Percentiles rank a stretch among this genome's conserved stretches.
Conservation (phyloP, 345 rosid species). For the Linum usitatissimum region DNA sequence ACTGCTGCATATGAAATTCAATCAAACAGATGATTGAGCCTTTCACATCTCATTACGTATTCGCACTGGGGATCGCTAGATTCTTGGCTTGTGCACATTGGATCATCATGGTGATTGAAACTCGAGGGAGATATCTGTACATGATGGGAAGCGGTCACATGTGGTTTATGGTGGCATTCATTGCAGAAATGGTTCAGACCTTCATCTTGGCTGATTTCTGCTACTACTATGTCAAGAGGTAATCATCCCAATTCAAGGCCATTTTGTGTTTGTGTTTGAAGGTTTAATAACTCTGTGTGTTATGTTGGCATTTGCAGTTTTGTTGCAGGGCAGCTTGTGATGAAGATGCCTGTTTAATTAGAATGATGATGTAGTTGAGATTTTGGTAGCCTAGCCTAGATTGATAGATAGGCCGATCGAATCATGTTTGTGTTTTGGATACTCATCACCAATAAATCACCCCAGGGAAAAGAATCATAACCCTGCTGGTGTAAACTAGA, state of each 20-base stretch:
- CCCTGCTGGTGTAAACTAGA: too few species aligned
- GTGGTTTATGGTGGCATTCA: slow-evolving; percentile 19
- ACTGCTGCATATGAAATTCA: too few species aligned
- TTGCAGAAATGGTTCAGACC: slow-evolving; percentile 19
- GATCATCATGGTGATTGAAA: slow-evolving; percentile 22
- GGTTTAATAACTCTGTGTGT: neutral
- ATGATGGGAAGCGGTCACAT: slow-evolving; percentile 14
- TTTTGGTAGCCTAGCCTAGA: too few species aligned
- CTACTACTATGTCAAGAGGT: slow-evolving; percentile 25
- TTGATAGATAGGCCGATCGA: too few species aligned
- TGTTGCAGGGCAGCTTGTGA: slow-evolving; percentile 29
- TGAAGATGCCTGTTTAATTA: slow-evolving; percentile 30
- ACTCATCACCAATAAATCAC: neutral
- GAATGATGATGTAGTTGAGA: too few species aligned
- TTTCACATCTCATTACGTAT: slow-evolving; percentile 24
- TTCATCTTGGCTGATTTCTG: slow-evolving; percentile 25
- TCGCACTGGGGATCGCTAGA: slow-evolving; percentile 23
- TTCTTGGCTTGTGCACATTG: slow-evolving; percentile 23
- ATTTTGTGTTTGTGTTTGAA: neutral
- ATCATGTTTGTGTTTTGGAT: too few species aligned
- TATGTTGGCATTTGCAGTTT: slow-evolving; percentile 22
- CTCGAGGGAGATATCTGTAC: slow-evolving; percentile 12
- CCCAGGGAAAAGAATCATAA: too few species aligned
- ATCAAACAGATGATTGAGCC: slow-evolving; percentile 21
- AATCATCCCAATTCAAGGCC: neutral